Base-by-base conservation (phyloP, 768 basidiomycete genomes). In the Paxillus involutus region DNA sequence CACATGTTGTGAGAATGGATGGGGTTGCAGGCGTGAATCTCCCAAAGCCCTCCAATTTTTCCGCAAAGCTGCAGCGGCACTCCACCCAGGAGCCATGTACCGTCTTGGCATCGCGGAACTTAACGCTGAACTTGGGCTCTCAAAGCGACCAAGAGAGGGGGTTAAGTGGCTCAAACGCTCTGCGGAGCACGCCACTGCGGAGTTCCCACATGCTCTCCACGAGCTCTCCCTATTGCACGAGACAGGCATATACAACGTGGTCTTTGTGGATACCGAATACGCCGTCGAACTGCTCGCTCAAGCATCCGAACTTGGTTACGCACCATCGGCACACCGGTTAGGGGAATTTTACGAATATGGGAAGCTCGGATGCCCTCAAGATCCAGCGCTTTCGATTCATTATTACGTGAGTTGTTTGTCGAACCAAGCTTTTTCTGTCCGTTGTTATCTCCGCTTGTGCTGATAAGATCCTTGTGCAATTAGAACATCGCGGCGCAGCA, bases 291-390 rank as follows among this genome's bases (percentile, higher is more conserved):
- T 98, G 11, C 76, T 98, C 40, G 97, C 97, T 3, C 93, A 97
- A 67, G 96, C 95, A 24, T 86, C 92, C 0, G 97, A 98, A 71
- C 80, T 99, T 24, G 94, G 94, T 5, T 98, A 98, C 72, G 94
- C 96, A 9, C 93, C 96, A 16, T 94, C 91, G 59, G 97, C 97
- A 32, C 92, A 94, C 74, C 86, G 93, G 55, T 75, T 98, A 52
- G 97, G 97, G 24, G 96, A 98, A 73, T 98, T 95, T 71, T 99
- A 99, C 70, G 97, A 99, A 76, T 99, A 98, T 70, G 97, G 97
- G 35, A 95, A 92, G 78, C 89, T 98, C 84, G 95, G 94, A 9
- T 98, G 97, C 65, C 97, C 97, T 16, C 91, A 94, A 68, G 97
- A 99, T 68, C 84, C 95, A 1, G 97, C 97, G 29, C 77, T 99